Percentiles rank a stretch among this genome's conserved stretches.
phyloP scores from a whole-genome alignment of 352 stramenopile species.

The Blastocystis sp. region DNA sequence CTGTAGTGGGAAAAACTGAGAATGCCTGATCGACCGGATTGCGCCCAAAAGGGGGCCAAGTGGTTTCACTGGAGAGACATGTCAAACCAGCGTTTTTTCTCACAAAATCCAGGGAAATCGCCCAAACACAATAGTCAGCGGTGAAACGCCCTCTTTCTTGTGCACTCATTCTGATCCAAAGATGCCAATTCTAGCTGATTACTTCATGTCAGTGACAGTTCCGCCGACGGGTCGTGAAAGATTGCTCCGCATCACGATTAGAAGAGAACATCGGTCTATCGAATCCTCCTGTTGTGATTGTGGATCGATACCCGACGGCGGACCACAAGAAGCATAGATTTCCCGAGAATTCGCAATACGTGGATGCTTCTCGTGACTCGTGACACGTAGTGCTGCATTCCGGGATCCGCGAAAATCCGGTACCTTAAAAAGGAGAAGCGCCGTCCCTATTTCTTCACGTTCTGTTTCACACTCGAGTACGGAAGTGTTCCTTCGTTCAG shows the following conservation, averaged over 20 bases:
- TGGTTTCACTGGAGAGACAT: no score
- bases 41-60: no score
- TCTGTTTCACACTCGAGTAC: constrained; percentile 67
- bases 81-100: no score
- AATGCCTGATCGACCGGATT: no score
- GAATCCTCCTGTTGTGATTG: constrained; percentile 59
- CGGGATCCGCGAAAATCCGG: constrained; percentile 42
- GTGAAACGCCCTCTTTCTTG: no score
- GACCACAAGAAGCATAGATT: constrained; percentile 69
- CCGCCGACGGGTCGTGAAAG: constrained; percentile 24
- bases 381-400: constrained; percentile 65
- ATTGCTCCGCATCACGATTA: background rate
- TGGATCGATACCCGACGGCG: constrained; percentile 60
- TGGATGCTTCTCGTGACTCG: background rate
- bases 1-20: no score
- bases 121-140: no score
- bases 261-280: constrained; percentile 56
- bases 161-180: background rate
- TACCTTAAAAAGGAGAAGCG: constrained; percentile 34
- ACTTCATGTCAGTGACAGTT: constrained; percentile 61
- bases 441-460: constrained; percentile 64
- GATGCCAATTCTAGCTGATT: constrained; percentile 65
- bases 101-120: no score
- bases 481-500: background rate
- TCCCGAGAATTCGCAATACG: constrained; percentile 68